Conservation (phyloP, 768 basidiomycete genomes). For the Suillus decipiens region DNA sequence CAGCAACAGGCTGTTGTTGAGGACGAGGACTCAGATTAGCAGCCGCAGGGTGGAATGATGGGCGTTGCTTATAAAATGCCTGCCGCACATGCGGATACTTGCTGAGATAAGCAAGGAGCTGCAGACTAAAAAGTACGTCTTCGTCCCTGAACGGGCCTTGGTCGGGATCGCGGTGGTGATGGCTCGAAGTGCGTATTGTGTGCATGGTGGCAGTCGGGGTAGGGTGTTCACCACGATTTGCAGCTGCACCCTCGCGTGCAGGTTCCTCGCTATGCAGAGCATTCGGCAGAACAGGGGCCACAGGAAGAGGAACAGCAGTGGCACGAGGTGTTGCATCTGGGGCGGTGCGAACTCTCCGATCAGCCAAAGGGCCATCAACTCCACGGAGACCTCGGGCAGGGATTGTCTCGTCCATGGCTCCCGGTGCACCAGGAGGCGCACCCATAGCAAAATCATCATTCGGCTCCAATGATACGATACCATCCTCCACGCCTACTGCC, state of each 20-base stretch:
- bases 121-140: conserved; percentile 86
- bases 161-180: conserved; percentile 42
- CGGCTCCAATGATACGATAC: conserved; percentile 73
- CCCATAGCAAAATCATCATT: conserved; percentile 91
- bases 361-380: conserved; percentile 27
- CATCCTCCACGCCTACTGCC: conserved; percentile 63
- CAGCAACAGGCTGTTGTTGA: conserved; percentile 25
- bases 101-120: conserved; percentile 93
- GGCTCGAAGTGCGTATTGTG: conserved; percentile 28
- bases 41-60: conserved; percentile 81
- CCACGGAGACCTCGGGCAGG: conserved; percentile 30
- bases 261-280: conserved; percentile 1
- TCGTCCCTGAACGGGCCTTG: conserved; percentile 88
- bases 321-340: conserved; percentile 69
- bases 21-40: conserved; percentile 39
- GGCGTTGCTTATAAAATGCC: conserved; percentile 88
- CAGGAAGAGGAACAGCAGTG: conserved; percentile 56
- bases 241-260: conserved; percentile 11
- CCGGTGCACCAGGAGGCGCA: conserved; percentile 89
- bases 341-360: conserved; percentile 39
- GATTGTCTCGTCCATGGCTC: conserved; percentile 54
- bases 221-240: conserved; percentile 25
- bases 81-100: conserved; percentile 98
- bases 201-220: conserved; percentile 17
- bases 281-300: conserved; percentile 21